phyloP scores from a whole-genome alignment of 768 basidiomycete species.

The Macrolepiota fuliginosa region DNA sequence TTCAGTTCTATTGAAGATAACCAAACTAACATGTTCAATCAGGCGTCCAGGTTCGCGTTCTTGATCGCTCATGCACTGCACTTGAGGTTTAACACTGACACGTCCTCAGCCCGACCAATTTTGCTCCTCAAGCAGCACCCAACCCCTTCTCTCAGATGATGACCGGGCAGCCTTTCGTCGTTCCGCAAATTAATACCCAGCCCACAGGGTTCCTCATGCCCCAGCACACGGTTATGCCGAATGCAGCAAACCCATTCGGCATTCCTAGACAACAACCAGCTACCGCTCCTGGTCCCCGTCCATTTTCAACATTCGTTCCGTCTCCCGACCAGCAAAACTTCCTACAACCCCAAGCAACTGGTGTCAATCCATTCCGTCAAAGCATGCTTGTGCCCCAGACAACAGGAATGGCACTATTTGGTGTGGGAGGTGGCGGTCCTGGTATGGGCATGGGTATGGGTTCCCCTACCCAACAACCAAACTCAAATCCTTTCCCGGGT shows the following conservation, averaged over 20 bases:
- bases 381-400: slow-evolving; percentile 66
- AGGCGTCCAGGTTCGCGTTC: slow-evolving; percentile 49
- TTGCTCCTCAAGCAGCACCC: slow-evolving; percentile 58
- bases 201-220: slow-evolving; percentile 55
- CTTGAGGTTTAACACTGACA: not conserved
- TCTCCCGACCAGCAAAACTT: slow-evolving; percentile 41
- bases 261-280: slow-evolving; percentile 31
- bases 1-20: slow-evolving; percentile 86
- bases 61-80: slow-evolving; percentile 5
- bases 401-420: slow-evolving; percentile 54
- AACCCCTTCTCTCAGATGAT: slow-evolving; percentile 79
- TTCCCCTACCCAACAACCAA: slow-evolving; percentile 18
- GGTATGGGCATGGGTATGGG: slow-evolving; percentile 16
- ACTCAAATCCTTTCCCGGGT: slow-evolving; percentile 14
- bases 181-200: slow-evolving; percentile 46
- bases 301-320: slow-evolving; percentile 55
- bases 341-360: slow-evolving; percentile 58
- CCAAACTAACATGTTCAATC: slow-evolving; percentile 70
- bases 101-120: slow-evolving; percentile 40
- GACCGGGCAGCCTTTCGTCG: slow-evolving; percentile 45
- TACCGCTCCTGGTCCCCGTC: slow-evolving; percentile 36
- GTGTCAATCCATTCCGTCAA: slow-evolving; percentile 83
- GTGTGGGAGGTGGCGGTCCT: slow-evolving; percentile 13
- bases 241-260: slow-evolving; percentile 46
- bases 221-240: slow-evolving; percentile 44